These are phyloP conservation scores for Aspergillus tamarii DNA, from an alignment of 2,329 filamentous ascomycete genomes.

Conservation along the genomic window DNA sequence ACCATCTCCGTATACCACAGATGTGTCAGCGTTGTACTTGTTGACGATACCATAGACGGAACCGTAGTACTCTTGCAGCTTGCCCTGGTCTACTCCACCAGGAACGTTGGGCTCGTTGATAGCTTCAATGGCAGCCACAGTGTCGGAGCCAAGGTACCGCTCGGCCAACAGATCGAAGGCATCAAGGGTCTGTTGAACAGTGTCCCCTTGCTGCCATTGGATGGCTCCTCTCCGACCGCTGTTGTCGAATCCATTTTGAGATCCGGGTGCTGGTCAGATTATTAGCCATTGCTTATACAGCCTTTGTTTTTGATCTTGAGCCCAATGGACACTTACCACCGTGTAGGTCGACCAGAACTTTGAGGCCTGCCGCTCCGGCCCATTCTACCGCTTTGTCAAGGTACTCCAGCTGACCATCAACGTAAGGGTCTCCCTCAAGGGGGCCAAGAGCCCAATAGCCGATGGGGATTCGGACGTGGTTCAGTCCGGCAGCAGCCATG, in stretches of 20 bases:
- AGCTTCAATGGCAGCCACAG: constrained; percentile 57
- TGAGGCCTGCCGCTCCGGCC: constrained; percentile 61
- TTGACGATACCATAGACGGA: constrained; percentile 55
- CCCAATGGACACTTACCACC: constrained; percentile 53
- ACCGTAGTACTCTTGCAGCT: constrained; percentile 58
- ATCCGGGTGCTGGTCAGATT: constrained; percentile 53
- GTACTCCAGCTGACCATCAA: constrained; percentile 62
- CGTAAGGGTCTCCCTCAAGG: constrained; percentile 60
- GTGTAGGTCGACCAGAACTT: constrained; percentile 70
- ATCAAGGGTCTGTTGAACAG: constrained; percentile 46
- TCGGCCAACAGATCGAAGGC: constrained; percentile 61
- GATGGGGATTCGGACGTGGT: constrained; percentile 67
- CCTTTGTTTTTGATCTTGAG: too few relatives aligned
- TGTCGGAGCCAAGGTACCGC: constrained; percentile 62
- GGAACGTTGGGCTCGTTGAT: constrained; percentile 48
- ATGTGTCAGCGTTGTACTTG: constrained; percentile 47
- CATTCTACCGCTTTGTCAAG: constrained; percentile 62
- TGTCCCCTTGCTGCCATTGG: constrained; percentile 43
- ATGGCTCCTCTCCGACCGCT: constrained; percentile 54
- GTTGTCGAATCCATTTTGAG: constrained; percentile 71
- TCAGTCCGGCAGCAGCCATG: constrained; percentile 61
- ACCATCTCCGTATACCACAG: constrained; percentile 60
- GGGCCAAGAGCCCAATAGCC: constrained; percentile 67
- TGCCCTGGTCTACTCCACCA: constrained; percentile 46
- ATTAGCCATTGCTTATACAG: constrained; percentile 8